These are phyloP conservation scores for Colletotrichum truncatum DNA, from an alignment of 2,329 filamentous ascomycete species.

Conservation along the genomic window DNA sequence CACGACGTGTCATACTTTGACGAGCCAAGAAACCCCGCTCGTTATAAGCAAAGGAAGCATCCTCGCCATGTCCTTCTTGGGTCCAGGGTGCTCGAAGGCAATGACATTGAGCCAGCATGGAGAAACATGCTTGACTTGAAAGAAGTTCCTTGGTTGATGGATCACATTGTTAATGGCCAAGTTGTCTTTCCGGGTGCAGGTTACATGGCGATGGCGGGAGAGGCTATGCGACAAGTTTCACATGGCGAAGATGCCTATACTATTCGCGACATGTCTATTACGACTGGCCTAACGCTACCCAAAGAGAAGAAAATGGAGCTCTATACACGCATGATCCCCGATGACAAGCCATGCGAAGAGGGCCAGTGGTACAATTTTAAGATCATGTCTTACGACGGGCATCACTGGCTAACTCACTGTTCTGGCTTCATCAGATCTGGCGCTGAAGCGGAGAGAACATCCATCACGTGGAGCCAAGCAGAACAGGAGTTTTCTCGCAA, in stretches of 20 bases:
- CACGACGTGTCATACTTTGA: slow-evolving; percentile 13
- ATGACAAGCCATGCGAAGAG: neutral
- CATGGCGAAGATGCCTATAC: slow-evolving; percentile 32
- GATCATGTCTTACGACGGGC: slow-evolving; percentile 40
- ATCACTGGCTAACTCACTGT: slow-evolving; percentile 40
- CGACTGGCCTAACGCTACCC: slow-evolving; percentile 40
- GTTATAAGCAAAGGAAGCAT: slow-evolving; percentile 10
- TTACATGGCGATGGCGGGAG: slow-evolving; percentile 16
- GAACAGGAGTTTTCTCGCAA: neutral
- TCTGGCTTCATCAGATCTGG: slow-evolving; percentile 12
- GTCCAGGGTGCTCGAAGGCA: slow-evolving; percentile 9
- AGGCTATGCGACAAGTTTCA: slow-evolving; percentile 10
- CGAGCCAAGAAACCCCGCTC: slow-evolving; percentile 2
- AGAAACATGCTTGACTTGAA: slow-evolving; percentile 21
- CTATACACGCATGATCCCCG: slow-evolving; percentile 39
- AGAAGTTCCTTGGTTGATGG: slow-evolving; percentile 18
- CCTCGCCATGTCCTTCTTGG: slow-evolving; percentile 11
- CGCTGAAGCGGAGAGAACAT: neutral
- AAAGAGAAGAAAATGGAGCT: slow-evolving; percentile 39
- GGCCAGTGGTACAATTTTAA: slow-evolving; percentile 43
- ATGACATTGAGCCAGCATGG: slow-evolving; percentile 16
- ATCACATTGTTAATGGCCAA: slow-evolving; percentile 20
- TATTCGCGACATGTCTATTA: slow-evolving; percentile 41
- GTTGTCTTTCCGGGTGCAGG: slow-evolving; percentile 18
- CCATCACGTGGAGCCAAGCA: neutral